phyloP scores from a whole-genome alignment of 1,284 basidiomycete genomes.

The Thelephora terrestris region DNA sequence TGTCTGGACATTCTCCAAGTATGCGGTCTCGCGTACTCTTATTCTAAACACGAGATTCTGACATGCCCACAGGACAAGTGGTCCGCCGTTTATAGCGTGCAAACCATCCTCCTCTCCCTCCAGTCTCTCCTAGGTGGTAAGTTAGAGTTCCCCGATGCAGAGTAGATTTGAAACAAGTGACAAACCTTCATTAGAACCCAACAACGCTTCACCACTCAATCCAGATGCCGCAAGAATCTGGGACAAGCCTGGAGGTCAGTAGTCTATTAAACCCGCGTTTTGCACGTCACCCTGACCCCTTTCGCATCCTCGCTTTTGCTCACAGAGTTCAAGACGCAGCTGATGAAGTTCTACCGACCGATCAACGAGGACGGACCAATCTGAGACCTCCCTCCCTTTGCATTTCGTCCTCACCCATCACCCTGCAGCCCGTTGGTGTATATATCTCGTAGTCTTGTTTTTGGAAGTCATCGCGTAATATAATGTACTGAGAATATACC shows the following conservation, averaged over 20 bases:
- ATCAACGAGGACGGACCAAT: constrained; percentile 27
- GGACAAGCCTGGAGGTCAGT: constrained; percentile 54
- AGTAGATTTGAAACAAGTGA: constrained; percentile 1
- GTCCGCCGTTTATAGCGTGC: constrained; percentile 84
- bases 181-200: constrained; percentile 55
- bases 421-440: constrained; percentile 4
- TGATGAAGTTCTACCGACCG: constrained; percentile 66
- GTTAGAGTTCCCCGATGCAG: constrained; percentile 13
- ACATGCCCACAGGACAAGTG: constrained; percentile 63
- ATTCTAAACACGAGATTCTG: neutral
- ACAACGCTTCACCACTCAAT: constrained; percentile 82
- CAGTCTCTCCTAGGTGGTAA: constrained; percentile 77
- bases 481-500: too few relatives aligned
- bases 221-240: constrained; percentile 73
- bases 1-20: constrained; percentile 81
- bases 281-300: neutral
- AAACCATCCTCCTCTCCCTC: constrained; percentile 78
- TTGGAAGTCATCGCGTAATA: neutral
- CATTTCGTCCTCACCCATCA: constrained; percentile 8
- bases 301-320: neutral
- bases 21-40: constrained; percentile 7
- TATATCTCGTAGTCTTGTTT: constrained; percentile 2
- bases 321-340: constrained; percentile 58
- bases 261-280: neutral
- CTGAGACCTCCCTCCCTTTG: neutral